A percentile compares a stretch with the other conserved stretches of the same genome.
Conservation (phyloP, 371 early-diverging fungal genomes). For the Capillidium rhysosporum region DNA sequence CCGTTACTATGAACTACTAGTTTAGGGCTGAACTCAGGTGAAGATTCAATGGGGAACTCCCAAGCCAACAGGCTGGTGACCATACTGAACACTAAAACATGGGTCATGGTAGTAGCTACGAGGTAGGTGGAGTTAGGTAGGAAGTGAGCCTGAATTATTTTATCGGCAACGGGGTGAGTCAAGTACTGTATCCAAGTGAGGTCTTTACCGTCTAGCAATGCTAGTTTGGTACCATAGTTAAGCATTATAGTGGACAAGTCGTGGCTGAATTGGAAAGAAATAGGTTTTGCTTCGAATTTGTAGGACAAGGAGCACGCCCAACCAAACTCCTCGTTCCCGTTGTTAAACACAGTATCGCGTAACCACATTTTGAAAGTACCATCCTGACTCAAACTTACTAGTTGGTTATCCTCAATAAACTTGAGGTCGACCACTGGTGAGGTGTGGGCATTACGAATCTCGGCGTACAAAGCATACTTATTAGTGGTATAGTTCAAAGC, state of each 20-base stretch:
- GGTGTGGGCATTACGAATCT: background rate
- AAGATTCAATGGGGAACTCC: background rate
- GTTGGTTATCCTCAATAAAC: background rate
- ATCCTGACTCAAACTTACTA: background rate
- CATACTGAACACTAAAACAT: background rate
- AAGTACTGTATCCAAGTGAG: background rate
- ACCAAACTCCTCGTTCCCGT: background rate
- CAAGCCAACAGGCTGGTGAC: background rate
- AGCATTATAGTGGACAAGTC: background rate
- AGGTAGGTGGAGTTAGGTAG: background rate
- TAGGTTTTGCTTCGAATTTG: background rate
- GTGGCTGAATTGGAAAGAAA: background rate
- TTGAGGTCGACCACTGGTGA: background rate
- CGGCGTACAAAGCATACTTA: background rate
- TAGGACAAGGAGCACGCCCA: background rate
- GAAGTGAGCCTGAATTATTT: background rate
- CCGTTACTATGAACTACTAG: too few species aligned
- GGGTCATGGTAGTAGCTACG: background rate
- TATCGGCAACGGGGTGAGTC: background rate
- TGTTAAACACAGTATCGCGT: background rate
- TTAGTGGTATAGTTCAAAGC: too few species aligned
- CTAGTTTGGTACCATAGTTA: background rate
- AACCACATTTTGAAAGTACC: slow-evolving; percentile 1
- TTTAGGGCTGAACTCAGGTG: background rate
- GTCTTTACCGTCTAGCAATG: background rate